Percentiles rank a stretch among this genome's conserved stretches.
These are phyloP conservation scores for Micromonas pusilla DNA, from an alignment of 139 green algal species.

Conservation along the genomic window DNA sequence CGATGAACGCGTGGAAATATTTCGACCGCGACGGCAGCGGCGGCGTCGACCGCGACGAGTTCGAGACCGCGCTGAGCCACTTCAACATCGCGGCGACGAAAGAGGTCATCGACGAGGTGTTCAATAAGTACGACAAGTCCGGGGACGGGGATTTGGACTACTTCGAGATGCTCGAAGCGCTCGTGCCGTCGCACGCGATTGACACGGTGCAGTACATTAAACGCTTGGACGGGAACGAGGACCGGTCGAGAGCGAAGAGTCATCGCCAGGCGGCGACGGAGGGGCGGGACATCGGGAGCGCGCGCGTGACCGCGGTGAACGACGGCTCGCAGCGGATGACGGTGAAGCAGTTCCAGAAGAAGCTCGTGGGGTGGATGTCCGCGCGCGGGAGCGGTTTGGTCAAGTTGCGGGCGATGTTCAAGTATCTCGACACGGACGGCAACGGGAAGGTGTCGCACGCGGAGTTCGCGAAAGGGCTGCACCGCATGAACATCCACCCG, in stretches of 20 bases:
- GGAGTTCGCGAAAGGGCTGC: slow-evolving; percentile 12
- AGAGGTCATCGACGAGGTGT: not conserved
- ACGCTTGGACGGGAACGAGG: too few relatives aligned
- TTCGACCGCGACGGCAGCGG: not conserved
- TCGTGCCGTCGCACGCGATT: too few relatives aligned
- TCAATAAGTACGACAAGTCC: not conserved
- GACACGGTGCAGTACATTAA: too few relatives aligned
- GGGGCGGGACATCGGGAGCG: too few relatives aligned
- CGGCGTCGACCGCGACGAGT: not conserved
- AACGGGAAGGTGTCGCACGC: not conserved
- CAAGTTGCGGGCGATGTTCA: not conserved
- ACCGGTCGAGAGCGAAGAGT: too few relatives aligned
- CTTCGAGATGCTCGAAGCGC: not conserved
- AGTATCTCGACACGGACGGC: not conserved
- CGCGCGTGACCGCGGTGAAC: not conserved
- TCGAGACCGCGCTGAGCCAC: not conserved
- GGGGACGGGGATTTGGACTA: not conserved
- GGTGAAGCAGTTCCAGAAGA: not conserved
- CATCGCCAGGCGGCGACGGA: too few relatives aligned
- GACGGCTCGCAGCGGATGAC: not conserved
- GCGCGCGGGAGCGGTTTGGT: not conserved
- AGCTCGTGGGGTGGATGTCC: not conserved
- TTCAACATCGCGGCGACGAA: not conserved
- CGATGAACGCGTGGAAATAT: not conserved
- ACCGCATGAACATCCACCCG: not conserved